Percentiles rank a stretch among this genome's conserved stretches.
Evolutionary conservation across 2,329 filamentous ascomycete genomes (phyloP).

Genomic region (Arthrocladium fulminans): DNA sequence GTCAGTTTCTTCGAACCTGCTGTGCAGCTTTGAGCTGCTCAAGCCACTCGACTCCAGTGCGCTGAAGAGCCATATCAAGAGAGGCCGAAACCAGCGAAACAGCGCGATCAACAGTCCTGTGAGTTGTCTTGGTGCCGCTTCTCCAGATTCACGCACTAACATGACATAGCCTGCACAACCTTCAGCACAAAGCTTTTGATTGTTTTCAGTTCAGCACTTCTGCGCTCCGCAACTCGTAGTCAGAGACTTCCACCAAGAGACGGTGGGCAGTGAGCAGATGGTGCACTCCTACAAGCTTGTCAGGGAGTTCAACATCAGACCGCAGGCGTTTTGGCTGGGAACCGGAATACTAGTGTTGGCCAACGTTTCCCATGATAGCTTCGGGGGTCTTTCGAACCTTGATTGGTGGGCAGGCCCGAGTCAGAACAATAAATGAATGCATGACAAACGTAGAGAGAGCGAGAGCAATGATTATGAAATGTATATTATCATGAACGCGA

Average conservation of each 20-base stretch:
- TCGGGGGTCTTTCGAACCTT: too few relatives aligned
- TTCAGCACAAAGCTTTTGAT: slow-evolving; percentile 37
- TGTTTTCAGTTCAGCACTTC: not conserved
- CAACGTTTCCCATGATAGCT: too few relatives aligned
- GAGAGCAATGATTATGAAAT: not conserved
- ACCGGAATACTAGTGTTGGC: too few relatives aligned
- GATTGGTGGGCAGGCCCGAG: not conserved
- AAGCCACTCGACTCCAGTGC: slow-evolving; percentile 95
- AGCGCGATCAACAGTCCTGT: slow-evolving; percentile 94
- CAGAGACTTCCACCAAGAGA: not conserved
- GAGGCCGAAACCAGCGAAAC: slow-evolving; percentile 86
- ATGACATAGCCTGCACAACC: slow-evolving; percentile 33
- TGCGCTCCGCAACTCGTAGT: not conserved
- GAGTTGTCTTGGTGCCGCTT: slow-evolving; percentile 38
- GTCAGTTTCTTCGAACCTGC: slow-evolving; percentile 86
- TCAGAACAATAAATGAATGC: not conserved
- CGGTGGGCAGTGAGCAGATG: not conserved
- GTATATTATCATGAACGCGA: not conserved
- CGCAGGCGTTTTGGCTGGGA: not conserved
- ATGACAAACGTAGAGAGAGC: not conserved
- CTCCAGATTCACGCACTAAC: not conserved
- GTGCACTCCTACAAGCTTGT: not conserved
- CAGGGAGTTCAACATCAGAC: not conserved
- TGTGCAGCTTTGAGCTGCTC: slow-evolving; percentile 94
- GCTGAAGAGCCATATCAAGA: slow-evolving; percentile 98